phyloP scores from a whole-genome alignment of 108 stramenopile genomes.

The Craspedostauros australis region DNA sequence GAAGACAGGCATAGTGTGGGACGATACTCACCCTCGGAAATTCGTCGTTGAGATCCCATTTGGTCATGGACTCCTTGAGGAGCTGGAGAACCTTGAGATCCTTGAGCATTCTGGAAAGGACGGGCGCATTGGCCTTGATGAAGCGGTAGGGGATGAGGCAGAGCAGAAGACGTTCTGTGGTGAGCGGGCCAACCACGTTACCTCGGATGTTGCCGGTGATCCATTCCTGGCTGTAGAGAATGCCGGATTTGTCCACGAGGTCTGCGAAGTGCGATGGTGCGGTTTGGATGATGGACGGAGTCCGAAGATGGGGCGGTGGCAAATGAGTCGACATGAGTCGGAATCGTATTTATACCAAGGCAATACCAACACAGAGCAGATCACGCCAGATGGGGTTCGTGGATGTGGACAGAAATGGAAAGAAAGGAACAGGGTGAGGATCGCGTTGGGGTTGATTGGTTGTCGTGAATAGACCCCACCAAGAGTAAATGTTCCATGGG shows the following conservation, averaged over 20 bases:
- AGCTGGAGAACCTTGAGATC: slow-evolving; percentile 13
- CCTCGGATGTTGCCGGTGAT: slow-evolving; percentile 23
- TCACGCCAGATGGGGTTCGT: background rate
- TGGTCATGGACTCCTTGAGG: slow-evolving; percentile 16
- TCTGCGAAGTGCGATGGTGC: too few species aligned
- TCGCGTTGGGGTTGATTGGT: too few species aligned
- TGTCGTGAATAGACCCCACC: too few species aligned
- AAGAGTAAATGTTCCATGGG: too few species aligned
- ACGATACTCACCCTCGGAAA: slow-evolving; percentile 7
- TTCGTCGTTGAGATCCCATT: slow-evolving; percentile 10
- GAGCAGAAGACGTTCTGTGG: slow-evolving; percentile 17
- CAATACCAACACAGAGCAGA: too few species aligned
- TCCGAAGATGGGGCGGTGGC: too few species aligned
- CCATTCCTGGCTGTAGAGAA: slow-evolving; percentile 33
- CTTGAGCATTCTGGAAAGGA: slow-evolving; percentile 16
- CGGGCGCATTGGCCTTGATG: slow-evolving; percentile 13
- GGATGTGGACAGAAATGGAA: background rate
- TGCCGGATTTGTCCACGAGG: slow-evolving; percentile 26
- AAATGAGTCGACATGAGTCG: too few species aligned
- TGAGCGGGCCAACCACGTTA: slow-evolving; percentile 15
- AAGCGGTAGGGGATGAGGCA: slow-evolving; percentile 21
- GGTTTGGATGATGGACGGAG: too few species aligned
- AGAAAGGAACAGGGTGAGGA: background rate
- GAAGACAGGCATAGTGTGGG: too few species aligned
- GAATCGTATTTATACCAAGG: too few species aligned